A percentile compares a stretch with the other conserved stretches of the same genome.
phyloP scores from a whole-genome alignment of 164 flowering plant genomes.

The Warburgia ugandensis region DNA sequence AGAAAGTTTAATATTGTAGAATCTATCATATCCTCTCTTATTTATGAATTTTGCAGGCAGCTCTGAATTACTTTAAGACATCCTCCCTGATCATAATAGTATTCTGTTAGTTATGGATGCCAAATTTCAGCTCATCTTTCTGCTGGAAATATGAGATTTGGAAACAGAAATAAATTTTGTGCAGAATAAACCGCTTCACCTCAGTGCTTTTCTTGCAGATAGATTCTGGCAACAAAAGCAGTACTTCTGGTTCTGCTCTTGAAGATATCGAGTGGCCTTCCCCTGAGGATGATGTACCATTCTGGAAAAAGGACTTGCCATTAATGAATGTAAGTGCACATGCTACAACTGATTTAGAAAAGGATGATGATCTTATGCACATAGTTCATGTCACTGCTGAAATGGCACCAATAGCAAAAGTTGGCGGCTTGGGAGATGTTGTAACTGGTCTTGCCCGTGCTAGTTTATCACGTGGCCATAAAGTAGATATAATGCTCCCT shows the following conservation, averaged over 20 bases:
- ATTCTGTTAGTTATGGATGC: no score
- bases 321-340: conserved; percentile 19
- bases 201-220: conserved; percentile 18
- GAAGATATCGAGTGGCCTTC: conserved; percentile 46
- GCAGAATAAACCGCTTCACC: background rate
- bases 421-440: conserved; percentile 75
- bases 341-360: conserved; percentile 16
- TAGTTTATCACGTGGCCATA: conserved; percentile 48
- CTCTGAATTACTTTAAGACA: no score
- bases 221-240: conserved; percentile 8
- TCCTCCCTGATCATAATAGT: no score
- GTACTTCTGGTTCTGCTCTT: conserved; percentile 8
- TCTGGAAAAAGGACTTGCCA: conserved; percentile 47
- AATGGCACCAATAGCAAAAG: conserved; percentile 72
- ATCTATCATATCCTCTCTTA: no score
- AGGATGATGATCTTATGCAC: conserved; percentile 46
- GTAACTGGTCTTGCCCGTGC: conserved; percentile 75
- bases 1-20: no score
- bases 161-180: conserved; percentile 1
- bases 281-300: conserved; percentile 48
- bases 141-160: no score
- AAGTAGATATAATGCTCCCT: conserved; percentile 58
- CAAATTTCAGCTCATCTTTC: no score
- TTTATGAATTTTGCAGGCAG: no score
- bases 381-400: conserved; percentile 66